Conservation (phyloP, 2,329 filamentous ascomycete genomes). For the Paraphaeosphaeria minitans region DNA sequence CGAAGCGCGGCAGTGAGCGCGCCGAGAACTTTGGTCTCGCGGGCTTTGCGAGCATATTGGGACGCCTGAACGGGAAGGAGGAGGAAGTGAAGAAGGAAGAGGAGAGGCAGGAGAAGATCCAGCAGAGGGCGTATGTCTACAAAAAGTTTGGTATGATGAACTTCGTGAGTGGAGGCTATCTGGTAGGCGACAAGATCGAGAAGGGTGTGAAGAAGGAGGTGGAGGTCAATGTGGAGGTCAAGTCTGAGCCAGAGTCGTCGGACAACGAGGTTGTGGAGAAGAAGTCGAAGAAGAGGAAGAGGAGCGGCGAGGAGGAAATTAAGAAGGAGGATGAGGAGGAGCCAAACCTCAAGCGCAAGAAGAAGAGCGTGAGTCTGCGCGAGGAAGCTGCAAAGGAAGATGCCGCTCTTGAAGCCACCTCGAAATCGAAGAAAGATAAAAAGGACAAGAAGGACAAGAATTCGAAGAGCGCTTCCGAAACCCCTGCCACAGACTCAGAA, state of each 20-base stretch:
- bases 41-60: constrained; percentile 83
- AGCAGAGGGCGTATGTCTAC: constrained; percentile 74
- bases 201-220: constrained; percentile 52
- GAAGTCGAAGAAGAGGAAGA: constrained; percentile 42
- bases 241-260: constrained; percentile 47
- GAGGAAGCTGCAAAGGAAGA: constrained; percentile 34
- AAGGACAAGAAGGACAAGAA: constrained; percentile 42
- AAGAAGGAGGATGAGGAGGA: constrained; percentile 38
- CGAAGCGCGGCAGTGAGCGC: constrained; percentile 71
- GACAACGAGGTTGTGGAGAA: constrained; percentile 35
- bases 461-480: constrained; percentile 22
- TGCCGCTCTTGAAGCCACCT: constrained; percentile 12
- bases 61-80: constrained; percentile 87
- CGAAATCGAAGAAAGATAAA: constrained; percentile 40
- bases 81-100: constrained; percentile 73
- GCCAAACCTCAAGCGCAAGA: constrained; percentile 44
- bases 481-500: constrained; percentile 27
- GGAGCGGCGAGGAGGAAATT: constrained; percentile 36
- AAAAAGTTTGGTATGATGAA: constrained; percentile 79
- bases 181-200: constrained; percentile 64
- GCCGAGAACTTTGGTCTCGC: constrained; percentile 81
- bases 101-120: constrained; percentile 69
- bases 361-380: constrained; percentile 43
- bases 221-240: constrained; percentile 50
- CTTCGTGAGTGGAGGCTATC: constrained; percentile 84